Evolutionary conservation across 2,329 filamentous ascomycete genomes (phyloP).

Genomic region (Aspergillus felis): DNA sequence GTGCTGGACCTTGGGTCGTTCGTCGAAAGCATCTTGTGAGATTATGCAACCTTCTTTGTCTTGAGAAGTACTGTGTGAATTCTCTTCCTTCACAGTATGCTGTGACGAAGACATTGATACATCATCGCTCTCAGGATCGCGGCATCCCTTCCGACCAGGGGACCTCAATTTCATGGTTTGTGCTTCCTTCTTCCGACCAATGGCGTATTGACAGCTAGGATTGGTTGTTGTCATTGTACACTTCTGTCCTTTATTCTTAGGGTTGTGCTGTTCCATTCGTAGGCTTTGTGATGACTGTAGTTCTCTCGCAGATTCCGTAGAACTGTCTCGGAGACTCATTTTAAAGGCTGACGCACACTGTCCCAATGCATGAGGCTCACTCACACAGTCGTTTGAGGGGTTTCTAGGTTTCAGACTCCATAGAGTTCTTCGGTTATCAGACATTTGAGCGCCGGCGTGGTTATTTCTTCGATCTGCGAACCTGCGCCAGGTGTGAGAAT

Average conservation of each 20-base stretch:
- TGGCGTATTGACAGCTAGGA: slow-evolving; percentile 5
- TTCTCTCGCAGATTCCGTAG: slow-evolving; percentile 6
- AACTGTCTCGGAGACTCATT: slow-evolving; percentile 2
- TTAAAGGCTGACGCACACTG: neutral
- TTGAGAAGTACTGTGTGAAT: neutral
- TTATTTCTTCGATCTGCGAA: slow-evolving; percentile 10
- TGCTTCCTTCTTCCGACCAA: slow-evolving; percentile 9
- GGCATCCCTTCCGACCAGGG: slow-evolving; percentile 2
- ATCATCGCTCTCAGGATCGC: neutral
- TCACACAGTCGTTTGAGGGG: slow-evolving; percentile 3
- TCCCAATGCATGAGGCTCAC: slow-evolving; percentile 1
- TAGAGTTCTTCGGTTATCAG: slow-evolving; percentile 4
- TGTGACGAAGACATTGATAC: neutral
- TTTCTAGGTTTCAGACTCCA: slow-evolving; percentile 16
- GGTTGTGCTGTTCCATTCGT: slow-evolving; percentile 9
- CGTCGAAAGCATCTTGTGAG: neutral
- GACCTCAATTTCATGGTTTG: slow-evolving; percentile 10
- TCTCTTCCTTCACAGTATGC: neutral
- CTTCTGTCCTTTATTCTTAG: slow-evolving; percentile 8
- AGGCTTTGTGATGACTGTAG: slow-evolving; percentile 11
- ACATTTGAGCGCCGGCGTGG: neutral
- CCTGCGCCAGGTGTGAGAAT: slow-evolving; percentile 18
- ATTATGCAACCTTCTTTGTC: neutral
- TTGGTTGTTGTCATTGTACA: slow-evolving; percentile 3
- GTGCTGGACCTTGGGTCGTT: slow-evolving; percentile 1